These are phyloP conservation scores for Volvox reticuliferus DNA, from an alignment of 139 green algal genomes.

Conservation along the genomic window DNA sequence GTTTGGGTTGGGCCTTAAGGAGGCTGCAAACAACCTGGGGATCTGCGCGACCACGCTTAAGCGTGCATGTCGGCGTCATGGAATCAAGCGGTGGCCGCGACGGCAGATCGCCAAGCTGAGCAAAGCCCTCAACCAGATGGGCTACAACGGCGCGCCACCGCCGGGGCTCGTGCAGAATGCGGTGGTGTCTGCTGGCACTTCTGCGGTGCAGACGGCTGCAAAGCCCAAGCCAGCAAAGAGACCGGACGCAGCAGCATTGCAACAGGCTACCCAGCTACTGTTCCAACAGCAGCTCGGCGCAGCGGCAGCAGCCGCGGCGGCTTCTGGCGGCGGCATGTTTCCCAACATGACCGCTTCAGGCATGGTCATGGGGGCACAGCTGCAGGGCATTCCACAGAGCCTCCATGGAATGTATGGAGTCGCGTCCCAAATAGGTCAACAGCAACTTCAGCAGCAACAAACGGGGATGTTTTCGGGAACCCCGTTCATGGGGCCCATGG, in stretches of 20 bases:
- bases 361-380: slow-evolving; percentile 19
- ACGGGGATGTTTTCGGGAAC: not conserved
- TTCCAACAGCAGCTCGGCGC: slow-evolving; percentile 23
- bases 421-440: not conserved
- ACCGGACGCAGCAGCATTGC: slow-evolving; percentile 16
- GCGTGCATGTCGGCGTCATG: slow-evolving; percentile 84
- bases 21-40: slow-evolving; percentile 85
- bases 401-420: not conserved
- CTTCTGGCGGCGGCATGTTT: slow-evolving; percentile 8
- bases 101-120: slow-evolving; percentile 71
- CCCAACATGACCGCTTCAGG: not conserved
- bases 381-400: not conserved
- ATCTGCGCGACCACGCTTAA: slow-evolving; percentile 95
- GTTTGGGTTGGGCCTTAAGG: slow-evolving; percentile 89
- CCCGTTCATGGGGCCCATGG: slow-evolving; percentile 5
- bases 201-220: not conserved
- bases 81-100: slow-evolving; percentile 90
- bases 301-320: not conserved
- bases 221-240: slow-evolving; percentile 41
- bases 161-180: slow-evolving; percentile 37
- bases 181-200: not conserved
- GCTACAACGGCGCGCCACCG: slow-evolving; percentile 43
- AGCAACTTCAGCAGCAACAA: slow-evolving; percentile 6
- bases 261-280: slow-evolving; percentile 42
- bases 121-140: slow-evolving; percentile 65